A percentile compares a stretch with the other conserved stretches of the same genome.
Evolutionary conservation across 345 rosid genomes (phyloP).

Genomic region (Tarenaya hassleriana): DNA sequence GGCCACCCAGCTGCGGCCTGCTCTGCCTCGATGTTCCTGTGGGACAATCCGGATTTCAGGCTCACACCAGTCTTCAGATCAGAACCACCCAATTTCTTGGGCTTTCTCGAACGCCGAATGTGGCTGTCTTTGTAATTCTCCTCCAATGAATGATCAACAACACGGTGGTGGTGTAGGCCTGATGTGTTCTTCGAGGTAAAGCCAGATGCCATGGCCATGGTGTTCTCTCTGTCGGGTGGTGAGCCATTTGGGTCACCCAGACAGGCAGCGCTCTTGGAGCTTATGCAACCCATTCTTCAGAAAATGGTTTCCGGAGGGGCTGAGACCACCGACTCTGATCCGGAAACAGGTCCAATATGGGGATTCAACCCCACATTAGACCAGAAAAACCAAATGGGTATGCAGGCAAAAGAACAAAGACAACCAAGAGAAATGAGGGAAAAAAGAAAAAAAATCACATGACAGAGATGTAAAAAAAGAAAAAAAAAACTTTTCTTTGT

Average conservation of each 20-base stretch:
- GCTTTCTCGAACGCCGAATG: conserved; percentile 27
- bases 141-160: conserved; percentile 29
- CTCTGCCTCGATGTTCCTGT: conserved; percentile 55
- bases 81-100: conserved; percentile 30
- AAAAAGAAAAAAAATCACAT: conserved; percentile 28
- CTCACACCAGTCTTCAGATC: conserved; percentile 29
- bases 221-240: conserved; percentile 32
- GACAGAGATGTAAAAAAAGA: conserved; percentile 25
- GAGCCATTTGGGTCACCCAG: conserved; percentile 26
- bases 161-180: conserved; percentile 22
- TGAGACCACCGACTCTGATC: conserved; percentile 38
- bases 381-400: conserved; percentile 27
- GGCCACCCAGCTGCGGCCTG: conserved; percentile 99
- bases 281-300: conserved; percentile 80
- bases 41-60: conserved; percentile 38
- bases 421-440: conserved; percentile 20
- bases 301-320: conserved; percentile 33
- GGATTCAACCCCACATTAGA: conserved; percentile 37
- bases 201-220: conserved; percentile 11
- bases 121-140: conserved; percentile 16
- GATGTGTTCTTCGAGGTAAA: conserved; percentile 29
- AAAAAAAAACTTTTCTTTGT: too few species aligned
- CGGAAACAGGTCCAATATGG: conserved; percentile 41
- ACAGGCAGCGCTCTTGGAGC: conserved; percentile 42
- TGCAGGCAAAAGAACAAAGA: conserved; percentile 29